A percentile compares a stretch with the other conserved stretches of the same genome.
Evolutionary conservation across 2,329 filamentous ascomycete genomes (phyloP).

Genomic region (Alternaria sp.): DNA sequence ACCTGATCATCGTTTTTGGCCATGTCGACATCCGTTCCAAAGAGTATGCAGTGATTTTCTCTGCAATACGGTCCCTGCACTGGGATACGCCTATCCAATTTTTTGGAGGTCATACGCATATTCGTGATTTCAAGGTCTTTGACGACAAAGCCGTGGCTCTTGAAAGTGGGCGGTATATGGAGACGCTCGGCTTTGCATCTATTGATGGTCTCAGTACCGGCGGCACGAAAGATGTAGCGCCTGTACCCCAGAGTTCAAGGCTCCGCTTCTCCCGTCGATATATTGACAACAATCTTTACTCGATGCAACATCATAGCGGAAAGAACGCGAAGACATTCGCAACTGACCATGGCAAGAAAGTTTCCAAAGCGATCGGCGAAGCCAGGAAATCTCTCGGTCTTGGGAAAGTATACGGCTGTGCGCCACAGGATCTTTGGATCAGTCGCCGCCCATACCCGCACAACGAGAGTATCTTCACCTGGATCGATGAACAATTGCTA

Average conservation of each 20-base stretch:
- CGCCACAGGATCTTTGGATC: conserved; percentile 82
- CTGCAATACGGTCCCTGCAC: conserved; percentile 76
- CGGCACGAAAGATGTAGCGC: conserved; percentile 40
- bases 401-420: conserved; percentile 81
- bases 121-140: conserved; percentile 82
- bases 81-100: conserved; percentile 88
- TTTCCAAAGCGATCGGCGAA: conserved; percentile 72
- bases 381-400: conserved; percentile 76
- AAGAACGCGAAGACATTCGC: conserved; percentile 76
- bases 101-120: conserved; percentile 90
- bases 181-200: conserved; percentile 94
- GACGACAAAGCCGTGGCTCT: conserved; percentile 81
- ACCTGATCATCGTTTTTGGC: conserved; percentile 85
- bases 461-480: conserved; percentile 79
- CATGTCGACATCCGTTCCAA: conserved; percentile 83
- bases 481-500: conserved; percentile 78
- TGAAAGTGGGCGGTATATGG: conserved; percentile 90
- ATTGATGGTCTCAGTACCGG: conserved; percentile 70
- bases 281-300: conserved; percentile 92
- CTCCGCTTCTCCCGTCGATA: conserved; percentile 79
- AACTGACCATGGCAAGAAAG: conserved; percentile 76
- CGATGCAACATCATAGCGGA: conserved; percentile 80
- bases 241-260: conserved; percentile 32
- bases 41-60: conserved; percentile 81
- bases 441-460: conserved; percentile 77